Conservation (phyloP, 2,329 filamentous ascomycete genomes). For the Tolypocladium inflatum region DNA sequence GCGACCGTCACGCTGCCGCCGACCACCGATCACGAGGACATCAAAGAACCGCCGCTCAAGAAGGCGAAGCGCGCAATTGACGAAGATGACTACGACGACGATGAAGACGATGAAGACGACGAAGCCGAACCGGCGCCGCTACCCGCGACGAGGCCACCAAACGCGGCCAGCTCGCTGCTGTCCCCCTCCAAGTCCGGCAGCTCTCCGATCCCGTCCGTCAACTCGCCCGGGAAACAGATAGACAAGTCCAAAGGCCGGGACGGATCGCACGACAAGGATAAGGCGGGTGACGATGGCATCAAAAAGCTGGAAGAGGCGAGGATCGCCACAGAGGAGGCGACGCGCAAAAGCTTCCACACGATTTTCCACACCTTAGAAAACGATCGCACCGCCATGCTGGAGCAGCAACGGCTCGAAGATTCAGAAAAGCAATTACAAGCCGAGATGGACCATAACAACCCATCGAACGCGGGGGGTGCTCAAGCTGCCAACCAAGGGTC, state of each 20-base stretch:
- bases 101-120: slow-evolving; percentile 68
- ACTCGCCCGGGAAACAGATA: slow-evolving; percentile 48
- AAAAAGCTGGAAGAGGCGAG: slow-evolving; percentile 90
- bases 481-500: slow-evolving; percentile 68
- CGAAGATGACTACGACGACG: slow-evolving; percentile 79
- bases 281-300: slow-evolving; percentile 76
- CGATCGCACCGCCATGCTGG: slow-evolving; percentile 91
- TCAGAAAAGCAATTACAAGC: slow-evolving; percentile 93
- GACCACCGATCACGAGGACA: slow-evolving; percentile 48
- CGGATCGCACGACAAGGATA: slow-evolving; percentile 43
- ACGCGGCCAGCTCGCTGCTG: slow-evolving; percentile 47
- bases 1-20: slow-evolving; percentile 36
- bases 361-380: slow-evolving; percentile 94
- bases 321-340: slow-evolving; percentile 80
- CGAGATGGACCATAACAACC: slow-evolving; percentile 69
- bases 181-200: slow-evolving; percentile 64
- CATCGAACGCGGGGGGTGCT: slow-evolving; percentile 38
- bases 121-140: slow-evolving; percentile 47
- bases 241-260: slow-evolving; percentile 44
- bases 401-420: slow-evolving; percentile 94
- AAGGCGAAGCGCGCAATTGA: slow-evolving; percentile 70
- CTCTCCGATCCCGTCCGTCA: slow-evolving; percentile 53
- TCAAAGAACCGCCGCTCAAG: slow-evolving; percentile 57
- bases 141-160: slow-evolving; percentile 41
- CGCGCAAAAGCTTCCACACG: slow-evolving; percentile 83